phyloP scores from a whole-genome alignment of 768 basidiomycete genomes.

The Galerina marginata region DNA sequence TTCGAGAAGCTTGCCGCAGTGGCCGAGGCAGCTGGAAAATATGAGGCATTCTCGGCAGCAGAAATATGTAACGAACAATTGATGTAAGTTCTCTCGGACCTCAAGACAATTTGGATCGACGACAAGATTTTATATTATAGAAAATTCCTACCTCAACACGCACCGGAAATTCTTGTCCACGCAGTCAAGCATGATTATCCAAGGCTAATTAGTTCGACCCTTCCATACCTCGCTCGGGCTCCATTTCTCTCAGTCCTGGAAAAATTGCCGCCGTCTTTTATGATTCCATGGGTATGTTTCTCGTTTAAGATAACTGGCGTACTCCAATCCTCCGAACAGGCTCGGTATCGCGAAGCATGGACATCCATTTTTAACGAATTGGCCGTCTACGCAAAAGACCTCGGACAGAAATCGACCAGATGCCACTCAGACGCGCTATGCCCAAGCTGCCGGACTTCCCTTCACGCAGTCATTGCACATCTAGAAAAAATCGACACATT shows the following conservation, averaged over 20 bases:
- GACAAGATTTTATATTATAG: not conserved
- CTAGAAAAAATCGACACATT: no score
- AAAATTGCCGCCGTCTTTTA: not conserved
- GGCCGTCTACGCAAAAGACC: not conserved
- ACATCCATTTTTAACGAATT: not conserved
- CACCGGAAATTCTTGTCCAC: not conserved
- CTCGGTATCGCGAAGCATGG: not conserved
- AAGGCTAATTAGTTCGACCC: not conserved
- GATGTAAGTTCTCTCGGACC: not conserved
- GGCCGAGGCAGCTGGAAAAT: not conserved
- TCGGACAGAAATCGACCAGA: no score
- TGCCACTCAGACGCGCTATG: no score
- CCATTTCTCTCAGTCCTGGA: not conserved
- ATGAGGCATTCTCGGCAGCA: not conserved
- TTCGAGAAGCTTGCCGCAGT: not conserved
- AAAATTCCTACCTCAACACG: not conserved
- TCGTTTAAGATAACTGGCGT: no score
- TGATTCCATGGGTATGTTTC: not conserved
- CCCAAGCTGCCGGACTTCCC: no score
- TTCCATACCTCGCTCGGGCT: not conserved
- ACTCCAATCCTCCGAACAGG: not conserved
- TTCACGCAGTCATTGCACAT: no score
- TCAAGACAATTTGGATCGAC: no score
- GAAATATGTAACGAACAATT: not conserved
- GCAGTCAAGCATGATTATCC: constrained; percentile 1